These are phyloP conservation scores for Colletotrichum tamarilloi DNA, from an alignment of 2,329 filamentous ascomycete species.

Conservation along the genomic window DNA sequence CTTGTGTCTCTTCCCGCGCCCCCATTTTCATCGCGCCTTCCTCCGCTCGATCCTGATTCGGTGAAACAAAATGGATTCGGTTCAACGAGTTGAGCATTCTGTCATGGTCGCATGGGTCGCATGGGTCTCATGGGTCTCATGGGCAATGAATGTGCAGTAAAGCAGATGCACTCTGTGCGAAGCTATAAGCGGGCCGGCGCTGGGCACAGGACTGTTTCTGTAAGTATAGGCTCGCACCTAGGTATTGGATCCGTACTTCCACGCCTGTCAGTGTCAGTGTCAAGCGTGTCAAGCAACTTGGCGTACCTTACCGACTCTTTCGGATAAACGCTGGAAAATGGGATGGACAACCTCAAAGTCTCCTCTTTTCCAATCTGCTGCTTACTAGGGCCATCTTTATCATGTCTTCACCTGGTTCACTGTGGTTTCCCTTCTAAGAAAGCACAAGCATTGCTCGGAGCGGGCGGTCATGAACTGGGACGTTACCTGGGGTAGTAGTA, in stretches of 20 bases:
- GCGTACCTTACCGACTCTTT: neutral
- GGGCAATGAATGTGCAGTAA: neutral
- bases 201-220: neutral
- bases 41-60: conserved; percentile 24
- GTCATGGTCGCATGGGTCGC: conserved; percentile 12
- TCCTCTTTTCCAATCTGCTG: neutral
- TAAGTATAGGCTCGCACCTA: neutral
- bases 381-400: neutral
- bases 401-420: neutral
- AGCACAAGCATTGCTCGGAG: neutral
- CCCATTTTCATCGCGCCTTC: conserved; percentile 23
- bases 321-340: neutral
- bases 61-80: conserved; percentile 22
- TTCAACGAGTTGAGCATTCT: neutral
- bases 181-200: neutral
- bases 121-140: conserved; percentile 6
- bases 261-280: neutral
- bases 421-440: neutral
- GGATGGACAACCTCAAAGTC: neutral
- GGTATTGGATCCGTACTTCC: neutral
- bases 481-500: neutral
- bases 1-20: conserved; percentile 21
- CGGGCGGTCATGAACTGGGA: neutral
- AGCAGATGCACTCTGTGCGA: neutral
- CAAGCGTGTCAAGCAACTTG: neutral